Evolutionary conservation across 306 rosid genomes (phyloP).

Genomic region (Acacia acuminata): DNA sequence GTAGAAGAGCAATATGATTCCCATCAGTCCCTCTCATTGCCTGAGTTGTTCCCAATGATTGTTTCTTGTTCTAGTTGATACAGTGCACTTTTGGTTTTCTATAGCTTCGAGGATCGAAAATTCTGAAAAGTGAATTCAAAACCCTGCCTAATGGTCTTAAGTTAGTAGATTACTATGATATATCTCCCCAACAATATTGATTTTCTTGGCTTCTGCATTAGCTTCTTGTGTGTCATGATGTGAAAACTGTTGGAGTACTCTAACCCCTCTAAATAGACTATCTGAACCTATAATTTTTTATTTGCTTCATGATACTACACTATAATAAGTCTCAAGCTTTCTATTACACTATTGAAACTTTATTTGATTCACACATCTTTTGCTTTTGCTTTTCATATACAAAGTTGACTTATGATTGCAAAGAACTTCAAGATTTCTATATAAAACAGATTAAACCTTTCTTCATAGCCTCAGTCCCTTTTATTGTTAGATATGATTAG

Average conservation of each 20-base stretch:
- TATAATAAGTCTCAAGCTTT: slow-evolving; percentile 2
- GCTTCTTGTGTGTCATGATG: not conserved
- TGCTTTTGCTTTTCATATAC: no score
- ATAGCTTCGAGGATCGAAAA: slow-evolving; percentile 52
- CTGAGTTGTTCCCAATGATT: slow-evolving; percentile 4
- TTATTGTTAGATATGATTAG: no score
- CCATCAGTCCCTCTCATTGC: not conserved
- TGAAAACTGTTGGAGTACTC: not conserved
- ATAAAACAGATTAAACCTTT: no score
- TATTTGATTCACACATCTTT: no score
- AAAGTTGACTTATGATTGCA: no score
- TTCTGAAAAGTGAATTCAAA: slow-evolving; percentile 87
- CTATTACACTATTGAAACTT: not conserved
- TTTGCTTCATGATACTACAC: not conserved
- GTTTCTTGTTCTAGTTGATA: slow-evolving; percentile 22
- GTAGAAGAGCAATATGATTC: slow-evolving; percentile 52
- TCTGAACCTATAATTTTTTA: slow-evolving; percentile 4
- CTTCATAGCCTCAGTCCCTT: no score
- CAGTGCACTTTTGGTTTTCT: slow-evolving; percentile 7
- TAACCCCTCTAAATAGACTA: slow-evolving; percentile 5
- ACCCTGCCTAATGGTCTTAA: slow-evolving; percentile 87
- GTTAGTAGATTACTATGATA: slow-evolving; percentile 52
- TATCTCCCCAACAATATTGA: slow-evolving; percentile 7
- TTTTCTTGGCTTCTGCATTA: slow-evolving; percentile 12
- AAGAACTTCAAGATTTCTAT: no score